Evolutionary conservation across 1,284 basidiomycete species (phyloP).

Genomic region (Inonotus obliquus): DNA sequence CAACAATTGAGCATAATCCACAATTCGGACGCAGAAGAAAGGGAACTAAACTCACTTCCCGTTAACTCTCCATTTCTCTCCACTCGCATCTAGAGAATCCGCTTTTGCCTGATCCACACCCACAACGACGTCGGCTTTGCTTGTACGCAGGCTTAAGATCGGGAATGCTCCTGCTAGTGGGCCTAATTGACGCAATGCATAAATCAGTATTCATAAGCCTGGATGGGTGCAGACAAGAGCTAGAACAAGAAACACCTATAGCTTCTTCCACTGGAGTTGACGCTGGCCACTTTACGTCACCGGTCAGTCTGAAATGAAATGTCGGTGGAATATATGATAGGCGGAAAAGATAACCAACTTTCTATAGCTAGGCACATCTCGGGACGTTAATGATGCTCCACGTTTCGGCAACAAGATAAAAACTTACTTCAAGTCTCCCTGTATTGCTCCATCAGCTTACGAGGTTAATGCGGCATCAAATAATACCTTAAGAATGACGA

Average conservation of each 20-base stretch:
- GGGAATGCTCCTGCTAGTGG: conserved; percentile 78
- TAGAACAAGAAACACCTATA: conserved; percentile 53
- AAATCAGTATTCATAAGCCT: not conserved
- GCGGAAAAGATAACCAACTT: conserved; percentile 48
- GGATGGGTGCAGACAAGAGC: conserved; percentile 20
- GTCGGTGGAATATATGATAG: conserved; percentile 29
- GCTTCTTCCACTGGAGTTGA: conserved; percentile 77
- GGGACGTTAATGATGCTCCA: not conserved
- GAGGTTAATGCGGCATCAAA: not conserved
- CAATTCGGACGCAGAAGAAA: not conserved
- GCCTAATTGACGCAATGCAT: conserved; percentile 38
- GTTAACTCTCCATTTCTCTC: conserved; percentile 74
- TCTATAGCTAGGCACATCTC: conserved; percentile 54
- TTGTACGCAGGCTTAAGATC: conserved; percentile 83
- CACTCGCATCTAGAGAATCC: conserved; percentile 61
- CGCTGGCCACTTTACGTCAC: conserved; percentile 86
- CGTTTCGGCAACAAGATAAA: not conserved
- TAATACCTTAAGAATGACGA: conserved; percentile 88
- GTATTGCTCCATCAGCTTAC: not conserved
- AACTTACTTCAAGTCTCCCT: conserved; percentile 86
- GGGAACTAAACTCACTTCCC: conserved; percentile 58
- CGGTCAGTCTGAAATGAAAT: conserved; percentile 62
- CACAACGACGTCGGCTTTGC: conserved; percentile 94
- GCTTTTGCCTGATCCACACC: conserved; percentile 65
- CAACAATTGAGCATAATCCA: not conserved